Percentiles rank a stretch among this genome's conserved stretches.
These are phyloP conservation scores for Meyerozyma smithsonii DNA, from an alignment of 1,139 yeast species.

Conservation along the genomic window DNA sequence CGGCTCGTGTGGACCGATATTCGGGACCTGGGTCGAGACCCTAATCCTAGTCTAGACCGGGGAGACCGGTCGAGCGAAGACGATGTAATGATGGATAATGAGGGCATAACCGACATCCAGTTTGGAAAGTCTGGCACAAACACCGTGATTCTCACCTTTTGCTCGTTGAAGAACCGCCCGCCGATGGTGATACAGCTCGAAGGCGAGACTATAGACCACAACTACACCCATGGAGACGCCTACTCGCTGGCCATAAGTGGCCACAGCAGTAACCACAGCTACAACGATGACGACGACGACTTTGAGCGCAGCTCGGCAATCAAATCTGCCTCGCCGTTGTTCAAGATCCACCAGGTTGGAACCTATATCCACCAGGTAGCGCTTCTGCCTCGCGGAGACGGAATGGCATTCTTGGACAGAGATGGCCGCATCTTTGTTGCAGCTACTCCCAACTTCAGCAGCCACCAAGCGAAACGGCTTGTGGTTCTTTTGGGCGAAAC, in stretches of 20 bases:
- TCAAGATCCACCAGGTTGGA: slow-evolving; percentile 76
- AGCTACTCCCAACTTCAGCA: slow-evolving; percentile 49
- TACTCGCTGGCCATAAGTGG: slow-evolving; percentile 12
- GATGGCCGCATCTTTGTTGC: slow-evolving; percentile 73
- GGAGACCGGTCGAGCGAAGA: slow-evolving; percentile 15
- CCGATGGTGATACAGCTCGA: slow-evolving; percentile 33
- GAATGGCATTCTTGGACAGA: slow-evolving; percentile 73
- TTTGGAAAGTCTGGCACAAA: slow-evolving; percentile 42
- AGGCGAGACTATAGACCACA: slow-evolving; percentile 30
- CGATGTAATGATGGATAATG: slow-evolving; percentile 56
- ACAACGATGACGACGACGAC: slow-evolving; percentile 6
- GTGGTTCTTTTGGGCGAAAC: slow-evolving; percentile 75
- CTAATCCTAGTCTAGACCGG: slow-evolving; percentile 13
- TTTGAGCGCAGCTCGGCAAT: slow-evolving; percentile 17
- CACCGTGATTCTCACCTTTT: slow-evolving; percentile 32
- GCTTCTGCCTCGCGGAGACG: slow-evolving; percentile 82
- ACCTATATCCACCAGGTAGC: slow-evolving; percentile 68
- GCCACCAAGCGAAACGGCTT: slow-evolving; percentile 33
- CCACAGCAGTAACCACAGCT: slow-evolving; percentile 13
- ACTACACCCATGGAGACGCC: slow-evolving; percentile 4
- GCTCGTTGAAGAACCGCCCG: slow-evolving; percentile 34
- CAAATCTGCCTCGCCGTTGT: slow-evolving; percentile 28
- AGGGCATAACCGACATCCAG: slow-evolving; percentile 82
- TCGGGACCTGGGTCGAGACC: slow-evolving; percentile 11
- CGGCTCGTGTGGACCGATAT: slow-evolving; percentile 49